Evolutionary conservation across 129 eudicot genomes (phyloP).

Genomic region (Artemisia tridentata): DNA sequence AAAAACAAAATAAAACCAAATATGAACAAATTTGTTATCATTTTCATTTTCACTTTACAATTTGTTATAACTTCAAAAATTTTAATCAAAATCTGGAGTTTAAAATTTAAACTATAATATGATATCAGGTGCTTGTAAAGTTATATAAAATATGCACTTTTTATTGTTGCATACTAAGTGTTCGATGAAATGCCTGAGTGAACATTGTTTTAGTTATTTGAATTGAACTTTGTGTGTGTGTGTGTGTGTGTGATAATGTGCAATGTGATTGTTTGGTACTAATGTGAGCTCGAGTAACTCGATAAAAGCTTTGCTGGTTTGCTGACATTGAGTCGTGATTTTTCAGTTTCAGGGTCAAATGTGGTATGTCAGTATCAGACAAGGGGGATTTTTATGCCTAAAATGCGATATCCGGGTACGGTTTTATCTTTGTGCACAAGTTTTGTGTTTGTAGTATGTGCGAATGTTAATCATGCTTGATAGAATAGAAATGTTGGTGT

Average conservation of each 20-base stretch:
- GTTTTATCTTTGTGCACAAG: too few species aligned
- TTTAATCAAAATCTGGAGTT: conserved; percentile 21
- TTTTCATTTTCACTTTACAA: background rate
- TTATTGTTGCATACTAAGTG: conserved; percentile 23
- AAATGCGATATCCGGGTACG: conserved; percentile 27
- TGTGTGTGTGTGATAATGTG: background rate
- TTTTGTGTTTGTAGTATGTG: too few species aligned
- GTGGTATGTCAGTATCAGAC: conserved; percentile 44
- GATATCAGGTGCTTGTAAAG: conserved; percentile 25
- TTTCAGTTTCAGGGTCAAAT: conserved; percentile 38
- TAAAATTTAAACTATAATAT: conserved; percentile 13
- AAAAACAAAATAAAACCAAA: too few species aligned
- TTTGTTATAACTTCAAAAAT: background rate
- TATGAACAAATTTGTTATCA: too few species aligned
- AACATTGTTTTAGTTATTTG: background rate
- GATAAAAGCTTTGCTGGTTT: too few species aligned
- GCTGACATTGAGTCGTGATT: too few species aligned
- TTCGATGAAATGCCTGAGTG: conserved; percentile 27
- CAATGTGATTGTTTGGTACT: conserved; percentile 11
- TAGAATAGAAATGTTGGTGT: background rate
- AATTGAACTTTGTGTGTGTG: background rate
- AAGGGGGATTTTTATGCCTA: conserved; percentile 12
- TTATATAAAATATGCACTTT: background rate
- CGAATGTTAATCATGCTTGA: too few species aligned
- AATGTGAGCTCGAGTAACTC: background rate